These are phyloP conservation scores for Cryptosporidium sp. DNA, from an alignment of 169 alveolate species.

Conservation along the genomic window DNA sequence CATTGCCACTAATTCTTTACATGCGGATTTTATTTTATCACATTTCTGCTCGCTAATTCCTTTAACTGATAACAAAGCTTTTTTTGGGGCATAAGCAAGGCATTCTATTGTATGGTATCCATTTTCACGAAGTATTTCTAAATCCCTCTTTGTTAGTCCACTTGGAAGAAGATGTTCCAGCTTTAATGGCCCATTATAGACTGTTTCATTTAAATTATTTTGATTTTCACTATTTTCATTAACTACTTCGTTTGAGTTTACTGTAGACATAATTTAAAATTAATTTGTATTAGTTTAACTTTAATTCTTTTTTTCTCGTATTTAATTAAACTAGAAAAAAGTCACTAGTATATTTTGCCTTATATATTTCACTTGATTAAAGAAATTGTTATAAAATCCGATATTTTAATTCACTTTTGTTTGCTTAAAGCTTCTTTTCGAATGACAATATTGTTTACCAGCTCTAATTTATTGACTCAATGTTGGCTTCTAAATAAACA, in stretches of 20 bases:
- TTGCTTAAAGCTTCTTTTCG: background rate
- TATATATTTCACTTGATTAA: background rate
- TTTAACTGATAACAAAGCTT: conserved; percentile 90
- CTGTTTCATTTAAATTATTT: conserved; percentile 32
- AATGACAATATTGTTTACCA: background rate
- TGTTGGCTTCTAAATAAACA: background rate
- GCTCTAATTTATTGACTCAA: background rate
- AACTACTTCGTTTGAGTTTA: conserved; percentile 37
- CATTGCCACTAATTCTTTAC: conserved; percentile 90
- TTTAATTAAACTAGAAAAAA: background rate
- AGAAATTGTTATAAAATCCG: background rate
- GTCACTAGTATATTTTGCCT: background rate
- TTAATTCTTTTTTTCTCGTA: background rate
- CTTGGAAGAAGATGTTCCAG: conserved; percentile 86
- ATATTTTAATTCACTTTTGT: background rate
- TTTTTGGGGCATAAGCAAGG: conserved; percentile 93
- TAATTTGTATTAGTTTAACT: background rate
- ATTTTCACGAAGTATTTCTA: conserved; percentile 92
- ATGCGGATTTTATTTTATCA: conserved; percentile 93
- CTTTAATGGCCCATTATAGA: conserved; percentile 80
- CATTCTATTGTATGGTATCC: conserved; percentile 94
- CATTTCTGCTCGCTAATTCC: conserved; percentile 98
- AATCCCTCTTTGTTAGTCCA: conserved; percentile 89
- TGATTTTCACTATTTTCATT: conserved; percentile 40
- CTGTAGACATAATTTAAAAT: conserved; percentile 15